phyloP scores from a whole-genome alignment of 2,329 filamentous ascomycete genomes.

The Dothistroma septosporum region DNA sequence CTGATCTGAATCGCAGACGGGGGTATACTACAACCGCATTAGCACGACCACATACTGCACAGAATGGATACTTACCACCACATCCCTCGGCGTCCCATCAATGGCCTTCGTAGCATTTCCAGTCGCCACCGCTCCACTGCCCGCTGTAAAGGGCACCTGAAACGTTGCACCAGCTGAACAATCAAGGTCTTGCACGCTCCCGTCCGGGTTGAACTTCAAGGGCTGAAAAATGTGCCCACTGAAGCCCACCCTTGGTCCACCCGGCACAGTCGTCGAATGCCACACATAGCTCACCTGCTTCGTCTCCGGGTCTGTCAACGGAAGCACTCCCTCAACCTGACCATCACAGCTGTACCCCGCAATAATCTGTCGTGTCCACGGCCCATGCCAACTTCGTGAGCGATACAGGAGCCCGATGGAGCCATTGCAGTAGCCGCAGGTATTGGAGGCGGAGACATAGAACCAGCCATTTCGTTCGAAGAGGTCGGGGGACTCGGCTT shows the following conservation, averaged over 20 bases:
- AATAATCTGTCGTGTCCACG: slow-evolving; percentile 27
- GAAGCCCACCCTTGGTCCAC: slow-evolving; percentile 20
- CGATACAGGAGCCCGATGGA: slow-evolving; percentile 24
- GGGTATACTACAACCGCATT: slow-evolving; percentile 11
- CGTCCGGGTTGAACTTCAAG: slow-evolving; percentile 19
- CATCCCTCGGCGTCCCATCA: slow-evolving; percentile 17
- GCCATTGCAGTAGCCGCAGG: slow-evolving; percentile 28
- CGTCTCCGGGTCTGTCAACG: slow-evolving; percentile 14
- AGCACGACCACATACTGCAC: background rate
- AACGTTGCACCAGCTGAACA: slow-evolving; percentile 20
- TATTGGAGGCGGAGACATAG: slow-evolving; percentile 24
- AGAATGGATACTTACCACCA: slow-evolving; percentile 12
- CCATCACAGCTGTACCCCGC: slow-evolving; percentile 25
- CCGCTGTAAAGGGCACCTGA: slow-evolving; percentile 13
- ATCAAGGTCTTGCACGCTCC: slow-evolving; percentile 21
- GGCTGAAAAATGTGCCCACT: slow-evolving; percentile 27
- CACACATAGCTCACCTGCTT: slow-evolving; percentile 19
- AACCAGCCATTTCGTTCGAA: slow-evolving; percentile 20
- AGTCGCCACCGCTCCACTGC: slow-evolving; percentile 7
- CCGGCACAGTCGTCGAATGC: slow-evolving; percentile 24
- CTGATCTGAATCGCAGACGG: slow-evolving; percentile 24
- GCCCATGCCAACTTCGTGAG: slow-evolving; percentile 19
- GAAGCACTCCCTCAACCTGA: slow-evolving; percentile 25
- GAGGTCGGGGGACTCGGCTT: slow-evolving; percentile 25
- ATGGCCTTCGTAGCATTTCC: slow-evolving; percentile 15